Evolutionary conservation across 495 filamentous ascomycete genomes (phyloP).

Genomic region (Penicillium maclennaniae): DNA sequence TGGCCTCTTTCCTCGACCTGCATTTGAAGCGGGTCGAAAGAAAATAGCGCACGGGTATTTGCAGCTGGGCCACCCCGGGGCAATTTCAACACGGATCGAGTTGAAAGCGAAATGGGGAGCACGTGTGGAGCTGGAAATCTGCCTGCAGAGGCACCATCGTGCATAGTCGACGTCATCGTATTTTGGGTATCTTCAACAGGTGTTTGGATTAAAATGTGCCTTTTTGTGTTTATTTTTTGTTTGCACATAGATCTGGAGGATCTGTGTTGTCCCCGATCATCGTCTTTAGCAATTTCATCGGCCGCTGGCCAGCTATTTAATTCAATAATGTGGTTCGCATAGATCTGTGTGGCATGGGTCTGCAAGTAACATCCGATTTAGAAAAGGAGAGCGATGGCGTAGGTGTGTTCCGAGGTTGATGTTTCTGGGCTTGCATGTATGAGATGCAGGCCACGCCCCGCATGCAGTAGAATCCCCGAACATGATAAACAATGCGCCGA

Average conservation of each 20-base stretch:
- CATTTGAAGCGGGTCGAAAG: not conserved
- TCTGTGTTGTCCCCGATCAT: not conserved
- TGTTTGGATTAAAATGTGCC: not conserved
- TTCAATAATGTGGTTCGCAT: not conserved
- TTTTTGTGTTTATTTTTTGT: not conserved
- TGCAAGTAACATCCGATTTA: not conserved
- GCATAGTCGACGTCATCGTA: not conserved
- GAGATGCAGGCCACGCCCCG: not conserved
- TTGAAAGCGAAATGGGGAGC: not conserved
- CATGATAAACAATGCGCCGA: not conserved
- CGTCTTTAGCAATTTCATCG: not conserved
- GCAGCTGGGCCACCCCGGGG: conserved; percentile 9
- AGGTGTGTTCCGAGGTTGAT: not conserved
- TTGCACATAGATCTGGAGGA: not conserved
- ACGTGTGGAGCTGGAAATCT: not conserved
- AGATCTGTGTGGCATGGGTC: not conserved
- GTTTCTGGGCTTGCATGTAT: not conserved
- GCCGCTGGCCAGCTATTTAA: not conserved
- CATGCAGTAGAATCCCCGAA: not conserved
- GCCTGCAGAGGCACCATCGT: not conserved
- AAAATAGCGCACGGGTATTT: conserved; percentile 14
- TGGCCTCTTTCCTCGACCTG: conserved; percentile 1
- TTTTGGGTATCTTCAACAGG: not conserved
- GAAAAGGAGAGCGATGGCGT: not conserved
- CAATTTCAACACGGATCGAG: conserved; percentile 1